Evolutionary conservation across 495 filamentous ascomycete genomes (phyloP).

Genomic region (Penicillium macrosclerotiorum): DNA sequence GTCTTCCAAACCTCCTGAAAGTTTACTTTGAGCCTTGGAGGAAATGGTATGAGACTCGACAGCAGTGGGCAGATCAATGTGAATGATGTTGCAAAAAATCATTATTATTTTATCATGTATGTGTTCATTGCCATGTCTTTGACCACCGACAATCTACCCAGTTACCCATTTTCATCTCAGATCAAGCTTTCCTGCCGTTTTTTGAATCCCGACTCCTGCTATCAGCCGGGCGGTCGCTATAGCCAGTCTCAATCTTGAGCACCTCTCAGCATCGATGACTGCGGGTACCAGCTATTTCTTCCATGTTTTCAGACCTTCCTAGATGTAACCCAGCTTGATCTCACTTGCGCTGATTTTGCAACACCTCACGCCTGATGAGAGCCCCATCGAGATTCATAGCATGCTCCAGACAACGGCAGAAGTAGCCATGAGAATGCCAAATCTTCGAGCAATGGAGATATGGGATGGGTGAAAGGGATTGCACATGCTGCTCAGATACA

Average conservation of each 20-base stretch:
- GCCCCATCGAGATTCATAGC: constrained; percentile 19
- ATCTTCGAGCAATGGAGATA: not conserved
- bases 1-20: constrained; percentile 1
- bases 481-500: not conserved
- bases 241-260: constrained; percentile 22
- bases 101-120: constrained; percentile 3
- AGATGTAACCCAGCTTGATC: constrained; percentile 35
- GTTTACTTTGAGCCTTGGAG: constrained; percentile 7
- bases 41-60: not conserved
- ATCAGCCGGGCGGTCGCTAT: not conserved
- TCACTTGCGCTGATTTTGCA: constrained; percentile 31
- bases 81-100: not conserved
- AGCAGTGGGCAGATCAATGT: not conserved
- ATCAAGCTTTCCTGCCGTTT: constrained; percentile 4
- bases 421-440: not conserved
- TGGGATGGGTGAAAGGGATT: not conserved
- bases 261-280: constrained; percentile 35
- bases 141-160: not conserved
- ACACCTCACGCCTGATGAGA: constrained; percentile 23
- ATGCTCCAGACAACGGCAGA: constrained; percentile 19
- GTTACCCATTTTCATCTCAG: no score
- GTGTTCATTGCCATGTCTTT: constrained; percentile 1
- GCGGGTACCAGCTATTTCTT: constrained; percentile 38
- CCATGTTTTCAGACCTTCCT: constrained; percentile 23
- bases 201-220: constrained; percentile 2